Evolutionary conservation across 306 rosid species (phyloP), one percentile per base, ranked within the genome.

Genomic region (Citrullus colocynthis): DNA sequence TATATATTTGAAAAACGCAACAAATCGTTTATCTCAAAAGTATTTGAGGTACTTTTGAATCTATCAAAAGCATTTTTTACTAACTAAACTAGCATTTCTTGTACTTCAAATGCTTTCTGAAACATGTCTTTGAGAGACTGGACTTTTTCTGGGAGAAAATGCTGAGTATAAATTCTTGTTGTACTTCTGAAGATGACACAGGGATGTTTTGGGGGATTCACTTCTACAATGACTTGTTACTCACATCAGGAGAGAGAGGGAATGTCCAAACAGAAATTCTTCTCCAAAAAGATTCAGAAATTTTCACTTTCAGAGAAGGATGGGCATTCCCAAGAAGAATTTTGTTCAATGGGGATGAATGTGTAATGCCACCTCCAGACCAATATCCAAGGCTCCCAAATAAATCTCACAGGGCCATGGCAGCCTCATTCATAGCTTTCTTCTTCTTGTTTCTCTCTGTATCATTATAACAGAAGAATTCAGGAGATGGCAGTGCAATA

Each of bases 311-410:
- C 80, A 84, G 56, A 39, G 89, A 82, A 78, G 98, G 98, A 55
- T 93, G 98, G 97, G 71, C 89, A 34, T 91, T 93, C 80, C 98
- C 96, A 0, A 88, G 93, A 81, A 93, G 75, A 78, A 80, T 93
- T 77, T 85, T 85, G 15, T 93, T 91, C 42, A 88, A 93, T 79
- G 97, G 97, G 0, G 96, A 93, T 76, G 91, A 85, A 13, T 93
- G 98, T 83, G 97, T 89, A 6, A 86, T 91, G 92, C 96, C 98
- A 12, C 85, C 89, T 70, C 97, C 97, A 6, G 90, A 91, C 17
- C 67, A 82, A 1, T 93, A 86, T 55, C 98, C 96, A 1, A 69
- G 66, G 30, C 92, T 93, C 5, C 98, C 97, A 56, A 89, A 83
- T 74, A 6, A 75, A 59, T 85, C 82, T 75, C 82, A 28, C 39